A percentile compares a stretch with the other conserved stretches of the same genome.
These are phyloP conservation scores for Phialophora verrucosa DNA, from an alignment of 2,329 filamentous ascomycete species.

Conservation along the genomic window DNA sequence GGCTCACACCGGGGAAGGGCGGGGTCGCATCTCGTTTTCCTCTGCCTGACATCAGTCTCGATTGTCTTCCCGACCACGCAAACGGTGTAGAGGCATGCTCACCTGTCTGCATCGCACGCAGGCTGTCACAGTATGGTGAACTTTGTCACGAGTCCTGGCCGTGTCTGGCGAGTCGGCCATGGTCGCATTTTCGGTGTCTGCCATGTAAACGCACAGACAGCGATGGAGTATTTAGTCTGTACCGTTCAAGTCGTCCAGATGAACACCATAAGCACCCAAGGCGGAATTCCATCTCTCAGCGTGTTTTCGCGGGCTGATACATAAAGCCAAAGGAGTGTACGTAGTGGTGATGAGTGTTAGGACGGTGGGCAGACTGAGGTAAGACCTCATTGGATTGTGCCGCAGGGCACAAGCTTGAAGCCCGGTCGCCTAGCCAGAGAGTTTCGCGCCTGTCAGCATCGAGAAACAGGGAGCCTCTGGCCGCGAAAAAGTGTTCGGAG, in stretches of 20 bases:
- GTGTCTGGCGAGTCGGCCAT: constrained; percentile 34
- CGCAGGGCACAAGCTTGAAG: background rate
- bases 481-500: background rate
- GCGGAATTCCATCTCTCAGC: constrained; percentile 21
- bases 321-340: constrained; percentile 6
- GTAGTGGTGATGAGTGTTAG: constrained; percentile 11
- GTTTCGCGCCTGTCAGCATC: constrained; percentile 17
- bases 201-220: constrained; percentile 22
- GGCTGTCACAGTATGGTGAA: constrained; percentile 54
- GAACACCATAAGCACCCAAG: background rate
- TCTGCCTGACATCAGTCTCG: constrained; percentile 59
- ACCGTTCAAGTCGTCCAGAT: background rate
- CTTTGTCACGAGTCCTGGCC: constrained; percentile 29
- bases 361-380: constrained; percentile 14
- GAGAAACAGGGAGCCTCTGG: background rate
- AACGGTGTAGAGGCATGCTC: constrained; percentile 27
- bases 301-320: constrained; percentile 13
- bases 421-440: constrained; percentile 11
- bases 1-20: constrained; percentile 88
- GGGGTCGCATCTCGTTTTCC: constrained; percentile 95
- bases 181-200: constrained; percentile 30
- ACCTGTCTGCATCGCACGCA: constrained; percentile 58
- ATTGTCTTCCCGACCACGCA: background rate
- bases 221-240: background rate
- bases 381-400: constrained; percentile 17